Evolutionary conservation across 208 protist species (phyloP).

Genomic region (Trypanosoma melophagium): DNA sequence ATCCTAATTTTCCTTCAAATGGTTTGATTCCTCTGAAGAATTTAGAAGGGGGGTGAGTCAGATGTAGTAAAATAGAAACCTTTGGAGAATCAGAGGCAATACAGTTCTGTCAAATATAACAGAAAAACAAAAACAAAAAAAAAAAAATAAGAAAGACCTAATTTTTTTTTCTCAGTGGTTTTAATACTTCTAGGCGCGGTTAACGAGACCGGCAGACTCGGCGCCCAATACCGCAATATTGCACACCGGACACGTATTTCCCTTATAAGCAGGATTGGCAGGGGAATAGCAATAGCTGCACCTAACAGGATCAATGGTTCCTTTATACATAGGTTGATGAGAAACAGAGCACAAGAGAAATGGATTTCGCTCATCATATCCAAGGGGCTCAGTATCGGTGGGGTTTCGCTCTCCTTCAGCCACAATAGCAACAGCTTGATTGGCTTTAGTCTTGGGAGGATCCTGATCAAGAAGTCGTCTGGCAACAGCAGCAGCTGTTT

Average conservation of each 20-base stretch:
- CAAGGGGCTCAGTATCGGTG: conserved; percentile 67
- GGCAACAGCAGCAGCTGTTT: conserved; percentile 89
- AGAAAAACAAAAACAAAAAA: conserved; percentile 9
- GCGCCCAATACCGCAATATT: conserved; percentile 63
- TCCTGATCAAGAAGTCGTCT: conserved; percentile 93
- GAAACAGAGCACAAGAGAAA: conserved; percentile 91
- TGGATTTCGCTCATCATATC: conserved; percentile 97
- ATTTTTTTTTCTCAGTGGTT: conserved; percentile 9
- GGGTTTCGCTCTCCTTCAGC: conserved; percentile 83
- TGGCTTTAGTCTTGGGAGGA: conserved; percentile 83
- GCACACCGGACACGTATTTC: conserved; percentile 77
- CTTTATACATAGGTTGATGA: conserved; percentile 82
- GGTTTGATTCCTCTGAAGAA: too few relatives aligned
- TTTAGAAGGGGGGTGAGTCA: too few relatives aligned
- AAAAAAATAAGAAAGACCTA: neutral
- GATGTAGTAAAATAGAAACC: too few relatives aligned
- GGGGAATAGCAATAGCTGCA: conserved; percentile 93
- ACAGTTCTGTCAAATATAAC: too few relatives aligned
- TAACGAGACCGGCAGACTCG: conserved; percentile 62
- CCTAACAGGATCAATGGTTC: conserved; percentile 50
- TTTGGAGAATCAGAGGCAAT: too few relatives aligned
- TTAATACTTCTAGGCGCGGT: conserved; percentile 19
- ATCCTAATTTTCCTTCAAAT: too few relatives aligned
- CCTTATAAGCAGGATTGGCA: conserved; percentile 71
- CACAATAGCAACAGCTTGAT: conserved; percentile 91